A percentile compares a stretch with the other conserved stretches of the same genome.
Evolutionary conservation across 2,329 filamentous ascomycete species (phyloP).

Genomic region (Colletotrichum simmondsii): DNA sequence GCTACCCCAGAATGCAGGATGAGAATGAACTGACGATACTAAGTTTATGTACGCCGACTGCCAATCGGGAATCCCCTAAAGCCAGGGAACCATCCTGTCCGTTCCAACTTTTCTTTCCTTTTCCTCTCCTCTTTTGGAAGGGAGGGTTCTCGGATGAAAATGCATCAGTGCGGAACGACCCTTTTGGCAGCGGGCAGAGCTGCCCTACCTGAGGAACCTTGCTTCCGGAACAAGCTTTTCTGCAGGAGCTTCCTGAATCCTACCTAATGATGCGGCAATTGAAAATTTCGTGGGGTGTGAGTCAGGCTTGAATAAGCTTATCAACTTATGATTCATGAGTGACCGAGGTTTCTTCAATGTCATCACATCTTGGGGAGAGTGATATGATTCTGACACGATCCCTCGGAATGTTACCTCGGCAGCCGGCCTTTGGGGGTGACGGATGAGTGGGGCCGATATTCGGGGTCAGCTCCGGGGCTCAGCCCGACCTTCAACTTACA

Average conservation of each 20-base stretch:
- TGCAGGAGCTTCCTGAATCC: not conserved
- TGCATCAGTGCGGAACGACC: not conserved
- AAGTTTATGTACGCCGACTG: not conserved
- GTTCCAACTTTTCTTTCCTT: too few relatives aligned
- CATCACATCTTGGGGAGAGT: not conserved
- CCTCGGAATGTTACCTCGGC: not conserved
- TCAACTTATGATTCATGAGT: not conserved
- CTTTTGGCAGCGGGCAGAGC: not conserved
- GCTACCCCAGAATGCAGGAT: too few relatives aligned
- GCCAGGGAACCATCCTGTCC: not conserved
- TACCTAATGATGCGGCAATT: not conserved
- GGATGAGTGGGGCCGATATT: not conserved
- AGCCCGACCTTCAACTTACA: not conserved
- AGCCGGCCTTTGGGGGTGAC: not conserved
- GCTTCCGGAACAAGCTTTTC: not conserved
- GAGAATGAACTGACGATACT: not conserved
- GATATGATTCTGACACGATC: not conserved
- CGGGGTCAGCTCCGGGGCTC: not conserved
- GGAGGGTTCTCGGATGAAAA: not conserved
- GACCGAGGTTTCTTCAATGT: not conserved
- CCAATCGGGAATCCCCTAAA: not conserved
- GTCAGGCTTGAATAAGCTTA: not conserved
- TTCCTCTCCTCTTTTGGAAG: not conserved
- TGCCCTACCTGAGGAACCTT: too few relatives aligned
- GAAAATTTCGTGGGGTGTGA: not conserved